Evolutionary conservation across 495 filamentous ascomycete genomes (phyloP).

Genomic region (Hypoxylon fuscum): DNA sequence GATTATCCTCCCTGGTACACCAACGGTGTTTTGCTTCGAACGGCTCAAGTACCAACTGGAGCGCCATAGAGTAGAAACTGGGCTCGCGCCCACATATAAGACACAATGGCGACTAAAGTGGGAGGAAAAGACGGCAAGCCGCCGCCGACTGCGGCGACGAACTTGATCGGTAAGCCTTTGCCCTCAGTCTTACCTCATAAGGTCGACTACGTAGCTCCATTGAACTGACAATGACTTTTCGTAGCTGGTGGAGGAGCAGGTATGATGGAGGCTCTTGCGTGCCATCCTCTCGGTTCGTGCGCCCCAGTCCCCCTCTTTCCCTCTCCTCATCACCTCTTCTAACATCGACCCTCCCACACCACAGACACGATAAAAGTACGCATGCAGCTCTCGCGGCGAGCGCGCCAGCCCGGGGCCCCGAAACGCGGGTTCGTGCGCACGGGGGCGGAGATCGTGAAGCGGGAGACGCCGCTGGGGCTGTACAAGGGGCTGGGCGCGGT

Average conservation of each 20-base stretch:
- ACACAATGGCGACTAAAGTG: conserved; percentile 53
- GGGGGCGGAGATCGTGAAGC: conserved; percentile 83
- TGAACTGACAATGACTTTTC: conserved; percentile 40
- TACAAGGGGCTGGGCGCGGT: conserved; percentile 99
- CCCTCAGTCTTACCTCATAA: neutral
- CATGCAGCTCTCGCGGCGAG: conserved; percentile 95
- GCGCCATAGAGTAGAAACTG: conserved; percentile 6
- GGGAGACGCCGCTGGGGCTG: conserved; percentile 88
- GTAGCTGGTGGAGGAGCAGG: conserved; percentile 95
- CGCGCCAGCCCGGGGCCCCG: conserved; percentile 80
- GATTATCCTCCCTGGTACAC: neutral
- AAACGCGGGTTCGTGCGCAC: conserved; percentile 88
- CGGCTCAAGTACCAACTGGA: neutral
- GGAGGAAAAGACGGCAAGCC: conserved; percentile 75
- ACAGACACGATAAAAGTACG: conserved; percentile 97
- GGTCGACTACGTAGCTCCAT: neutral
- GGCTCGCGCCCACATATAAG: conserved; percentile 29
- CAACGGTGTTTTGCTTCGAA: neutral
- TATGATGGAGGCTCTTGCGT: conserved; percentile 98
- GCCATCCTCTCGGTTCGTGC: conserved; percentile 89
- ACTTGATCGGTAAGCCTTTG: conserved; percentile 80
- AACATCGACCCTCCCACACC: conserved; percentile 7
- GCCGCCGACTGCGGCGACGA: conserved; percentile 86
- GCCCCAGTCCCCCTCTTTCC: neutral
- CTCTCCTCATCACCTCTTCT: conserved; percentile 21